Evolutionary conservation across 192 early-diverging fungal species (phyloP), one percentile per base, ranked within the genome.

Genomic region (Coemansia biformis): DNA sequence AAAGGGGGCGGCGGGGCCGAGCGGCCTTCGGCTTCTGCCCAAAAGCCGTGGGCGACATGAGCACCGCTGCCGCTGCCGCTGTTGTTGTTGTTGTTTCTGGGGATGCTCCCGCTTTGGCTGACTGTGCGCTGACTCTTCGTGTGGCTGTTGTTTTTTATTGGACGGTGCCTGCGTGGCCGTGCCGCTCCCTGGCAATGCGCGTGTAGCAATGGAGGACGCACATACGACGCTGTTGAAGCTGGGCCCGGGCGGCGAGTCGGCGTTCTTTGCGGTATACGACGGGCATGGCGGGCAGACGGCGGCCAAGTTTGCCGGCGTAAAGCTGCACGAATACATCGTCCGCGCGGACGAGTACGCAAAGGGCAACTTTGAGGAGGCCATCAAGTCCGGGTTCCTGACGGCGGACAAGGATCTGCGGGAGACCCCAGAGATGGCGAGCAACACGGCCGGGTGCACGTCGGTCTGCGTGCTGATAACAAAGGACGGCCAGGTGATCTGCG

Each of bases 361-460:
- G 36, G 81, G 79, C 29, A 73, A 92, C 31, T 93, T 85, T 63
- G 64, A 63, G 23, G 58, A 57, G 2, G 92, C 96, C 16, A 78
- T 99, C 54, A 90, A 86, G 58, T 62, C 80, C 23, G 93, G 90
- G 3, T 99, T 86, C 59, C 55, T 97, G 54, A 57, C 69, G 7
- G 85, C 83, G 30, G 96, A 99, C 56, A 75, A 73, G 0, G 82
- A 86, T 14, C 72, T 99, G 45, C 78, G 79, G 37, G 74, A 78
- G 90, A 87, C 87, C 51, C 81, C 86, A 17, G 76, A 82, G 41
- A 88, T 86, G 69, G 68, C 57, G 28, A 71, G 74, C 48, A 91
- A 99, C 55, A 83, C 91, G 18, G 89, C 93, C 9, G 96, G 96
- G 29, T 99, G 96, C 78, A 99, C 96, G 11, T 91, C 96, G n/a